Evolutionary conservation across 331 rosid genomes (phyloP).

Genomic region (Prunus yedoensis): DNA sequence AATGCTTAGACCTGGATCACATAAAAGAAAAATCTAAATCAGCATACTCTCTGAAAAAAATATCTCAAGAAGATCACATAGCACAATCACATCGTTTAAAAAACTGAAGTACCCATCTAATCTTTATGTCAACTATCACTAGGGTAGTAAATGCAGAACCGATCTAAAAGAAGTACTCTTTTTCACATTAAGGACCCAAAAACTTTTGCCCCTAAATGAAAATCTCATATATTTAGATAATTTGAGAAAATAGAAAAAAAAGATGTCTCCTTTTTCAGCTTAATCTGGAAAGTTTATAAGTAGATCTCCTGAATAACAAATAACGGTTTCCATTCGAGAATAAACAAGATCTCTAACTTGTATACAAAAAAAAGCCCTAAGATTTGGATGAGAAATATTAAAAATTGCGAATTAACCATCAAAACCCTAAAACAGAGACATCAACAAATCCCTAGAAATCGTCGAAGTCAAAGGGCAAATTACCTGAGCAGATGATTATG

Average conservation of each 20-base stretch:
- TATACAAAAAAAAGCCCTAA: neutral
- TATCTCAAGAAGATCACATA: neutral
- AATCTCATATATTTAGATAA: neutral
- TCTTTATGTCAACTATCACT: too few relatives aligned
- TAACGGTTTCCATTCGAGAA: neutral
- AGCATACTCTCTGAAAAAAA: neutral
- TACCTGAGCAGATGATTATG: slow-evolving; percentile 56
- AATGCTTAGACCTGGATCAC: slow-evolving; percentile 43
- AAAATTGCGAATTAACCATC: neutral
- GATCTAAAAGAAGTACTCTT: neutral
- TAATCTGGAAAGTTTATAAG: neutral
- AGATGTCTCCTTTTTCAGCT: neutral
- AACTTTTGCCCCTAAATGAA: neutral
- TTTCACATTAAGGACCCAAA: neutral
- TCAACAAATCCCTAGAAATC: neutral
- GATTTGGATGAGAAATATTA: neutral
- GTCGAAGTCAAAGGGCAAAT: slow-evolving; percentile 5
- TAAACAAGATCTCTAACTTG: neutral
- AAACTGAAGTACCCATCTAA: neutral
- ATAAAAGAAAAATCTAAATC: neutral
- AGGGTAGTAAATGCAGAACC: neutral
- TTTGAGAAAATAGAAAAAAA: neutral
- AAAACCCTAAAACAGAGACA: neutral
- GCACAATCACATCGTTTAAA: too few relatives aligned
- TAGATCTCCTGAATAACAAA: neutral